Percentiles rank a stretch among this genome's conserved stretches.
Evolutionary conservation across 139 green algal species (phyloP).

Genomic region (Limnomonas spitsbergensis): DNA sequence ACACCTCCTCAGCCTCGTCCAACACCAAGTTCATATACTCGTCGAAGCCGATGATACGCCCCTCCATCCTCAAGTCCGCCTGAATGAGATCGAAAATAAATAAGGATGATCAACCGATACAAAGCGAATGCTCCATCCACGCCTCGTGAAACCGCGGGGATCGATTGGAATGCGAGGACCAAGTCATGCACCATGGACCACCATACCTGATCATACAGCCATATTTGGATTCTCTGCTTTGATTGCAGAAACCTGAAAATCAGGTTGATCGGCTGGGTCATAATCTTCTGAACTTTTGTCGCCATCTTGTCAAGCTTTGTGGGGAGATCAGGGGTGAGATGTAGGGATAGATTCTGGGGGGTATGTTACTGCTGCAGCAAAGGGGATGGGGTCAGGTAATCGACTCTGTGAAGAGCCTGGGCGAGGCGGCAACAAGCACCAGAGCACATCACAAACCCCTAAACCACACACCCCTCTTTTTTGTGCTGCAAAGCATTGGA

Average conservation of each 20-base stretch:
- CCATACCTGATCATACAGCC: conserved; percentile 88
- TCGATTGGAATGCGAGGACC: neutral
- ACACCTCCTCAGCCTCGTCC: conserved; percentile 98
- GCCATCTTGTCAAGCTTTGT: conserved; percentile 55
- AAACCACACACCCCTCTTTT: too few relatives aligned
- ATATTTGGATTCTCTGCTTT: conserved; percentile 91
- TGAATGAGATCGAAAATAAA: neutral
- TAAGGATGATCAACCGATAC: too few relatives aligned
- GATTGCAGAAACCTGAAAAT: conserved; percentile 98
- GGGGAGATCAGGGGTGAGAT: too few relatives aligned
- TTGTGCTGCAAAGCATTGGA: too few relatives aligned
- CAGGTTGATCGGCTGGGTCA: conserved; percentile 86
- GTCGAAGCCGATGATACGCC: conserved; percentile 97
- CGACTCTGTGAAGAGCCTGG: too few relatives aligned
- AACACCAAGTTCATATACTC: conserved; percentile 99
- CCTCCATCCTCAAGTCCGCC: conserved; percentile 89
- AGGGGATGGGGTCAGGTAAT: too few relatives aligned
- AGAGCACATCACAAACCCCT: too few relatives aligned
- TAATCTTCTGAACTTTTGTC: conserved; percentile 66
- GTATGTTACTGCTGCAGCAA: too few relatives aligned
- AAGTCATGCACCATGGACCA: neutral
- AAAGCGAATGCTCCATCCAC: too few relatives aligned
- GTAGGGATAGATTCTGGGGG: too few relatives aligned
- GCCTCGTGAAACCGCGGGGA: too few relatives aligned
- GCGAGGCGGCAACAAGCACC: too few relatives aligned